Evolutionary conservation across 2,329 filamentous ascomycete species (phyloP), one percentile per base, ranked within the genome.

Genomic region (Orbilia blumenaviensis): DNA sequence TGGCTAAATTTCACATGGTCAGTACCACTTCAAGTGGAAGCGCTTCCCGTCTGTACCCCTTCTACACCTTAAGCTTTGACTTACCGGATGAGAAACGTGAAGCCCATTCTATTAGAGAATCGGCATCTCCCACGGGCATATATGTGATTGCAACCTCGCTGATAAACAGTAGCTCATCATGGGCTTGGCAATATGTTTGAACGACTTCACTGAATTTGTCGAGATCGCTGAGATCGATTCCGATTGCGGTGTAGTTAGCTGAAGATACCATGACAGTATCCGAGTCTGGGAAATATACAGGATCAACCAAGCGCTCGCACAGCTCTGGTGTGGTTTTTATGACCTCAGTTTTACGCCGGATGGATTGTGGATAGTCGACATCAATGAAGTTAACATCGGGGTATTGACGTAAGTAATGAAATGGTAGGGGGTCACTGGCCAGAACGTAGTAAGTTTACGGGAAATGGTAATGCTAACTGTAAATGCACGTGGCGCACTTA

Each of bases 301-400:
- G 82, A 66, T 85, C 83, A 5, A 84, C 84, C 42, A 90, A 83
- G 10, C 87, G 82, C 7, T 84, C 84, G 68, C 85, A 85, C 3
- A 94, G 85, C 78, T 89, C 87, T 2, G 87, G 84, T 0, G 89
- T 91, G 52, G 86, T 85, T 38, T 88, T 83, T 46, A 97, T 90
- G 18, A 91, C 86, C 29, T 87, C 85, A 76, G 88, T 86, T 83
- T 97, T 97, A 82, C 88, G 89, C 50, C 86, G 82, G 83, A 97
- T 93, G 60, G 96, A 85, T 74, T 92, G 89, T 8, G 90, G 90
- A 80, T 95, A 96, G 82, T 97, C 94, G 63, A 97, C 88, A 81
- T 97, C 93, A 61, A 97, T 86, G 80, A 78, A 91, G 92, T 81
- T 94, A 91, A 86, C 94, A 97, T 0, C 93, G 92, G 23, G 97